phyloP scores from a whole-genome alignment of 805 yeast species.

The Schwanniomyces occidentalis region DNA sequence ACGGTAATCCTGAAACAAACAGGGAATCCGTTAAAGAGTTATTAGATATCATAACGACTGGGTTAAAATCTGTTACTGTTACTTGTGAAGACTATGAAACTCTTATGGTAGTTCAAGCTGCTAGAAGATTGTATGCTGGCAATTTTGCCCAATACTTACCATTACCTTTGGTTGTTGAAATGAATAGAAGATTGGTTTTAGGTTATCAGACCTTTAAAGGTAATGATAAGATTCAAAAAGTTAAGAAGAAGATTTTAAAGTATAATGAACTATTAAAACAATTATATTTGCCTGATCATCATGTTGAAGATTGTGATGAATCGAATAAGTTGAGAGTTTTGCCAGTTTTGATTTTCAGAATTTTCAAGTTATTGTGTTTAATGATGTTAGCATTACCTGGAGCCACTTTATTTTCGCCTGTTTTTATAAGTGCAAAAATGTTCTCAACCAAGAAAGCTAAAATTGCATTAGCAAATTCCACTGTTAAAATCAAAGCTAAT shows the following conservation, averaged over 20 bases:
- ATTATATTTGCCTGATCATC: constrained; percentile 55
- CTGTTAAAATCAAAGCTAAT: constrained; percentile 87
- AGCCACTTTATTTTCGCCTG: constrained; percentile 81
- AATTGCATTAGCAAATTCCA: constrained; percentile 79
- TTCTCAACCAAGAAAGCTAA: constrained; percentile 73
- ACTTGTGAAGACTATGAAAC: constrained; percentile 89
- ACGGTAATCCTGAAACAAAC: constrained; percentile 63
- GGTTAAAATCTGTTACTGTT: constrained; percentile 82
- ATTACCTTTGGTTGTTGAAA: constrained; percentile 80
- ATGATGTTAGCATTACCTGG: constrained; percentile 81
- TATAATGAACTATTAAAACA: constrained; percentile 64
- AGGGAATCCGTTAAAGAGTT: constrained; percentile 74
- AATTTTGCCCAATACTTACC: constrained; percentile 73
- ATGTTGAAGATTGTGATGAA: constrained; percentile 56
- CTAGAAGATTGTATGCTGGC: constrained; percentile 82
- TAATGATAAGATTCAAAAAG: constrained; percentile 61
- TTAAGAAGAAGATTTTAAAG: constrained; percentile 61
- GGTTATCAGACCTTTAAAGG: constrained; percentile 78
- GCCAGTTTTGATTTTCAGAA: constrained; percentile 56
- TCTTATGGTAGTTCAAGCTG: constrained; percentile 85
- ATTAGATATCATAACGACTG: constrained; percentile 68
- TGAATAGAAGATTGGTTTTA: constrained; percentile 80
- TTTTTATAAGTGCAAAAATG: constrained; percentile 72
- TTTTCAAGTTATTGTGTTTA: constrained; percentile 55
- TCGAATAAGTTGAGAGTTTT: constrained; percentile 51